A percentile compares a stretch with the other conserved stretches of the same genome.
phyloP scores from a whole-genome alignment of 2,329 filamentous ascomycete species.

The Sporothrix variecibatus region DNA sequence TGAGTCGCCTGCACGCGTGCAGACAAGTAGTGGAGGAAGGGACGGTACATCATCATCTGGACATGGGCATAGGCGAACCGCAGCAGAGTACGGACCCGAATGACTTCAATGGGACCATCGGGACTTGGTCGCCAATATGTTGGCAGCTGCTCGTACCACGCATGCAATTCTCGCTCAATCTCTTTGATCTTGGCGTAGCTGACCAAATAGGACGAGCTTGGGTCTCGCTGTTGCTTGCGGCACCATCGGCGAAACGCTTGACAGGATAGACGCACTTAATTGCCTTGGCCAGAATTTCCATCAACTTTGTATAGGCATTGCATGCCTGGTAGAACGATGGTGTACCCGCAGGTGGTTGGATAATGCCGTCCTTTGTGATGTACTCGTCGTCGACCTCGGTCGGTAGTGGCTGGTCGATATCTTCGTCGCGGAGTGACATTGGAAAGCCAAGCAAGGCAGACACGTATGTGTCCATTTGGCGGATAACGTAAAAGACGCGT shows the following conservation, averaged over 20 bases:
- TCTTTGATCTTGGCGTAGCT: slow-evolving; percentile 65
- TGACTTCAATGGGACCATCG: slow-evolving; percentile 71
- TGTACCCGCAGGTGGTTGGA: slow-evolving; percentile 56
- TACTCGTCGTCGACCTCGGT: slow-evolving; percentile 68
- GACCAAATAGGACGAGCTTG: slow-evolving; percentile 60
- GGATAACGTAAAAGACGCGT: slow-evolving; percentile 67
- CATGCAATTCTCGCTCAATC: slow-evolving; percentile 63
- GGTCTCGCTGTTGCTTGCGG: slow-evolving; percentile 45
- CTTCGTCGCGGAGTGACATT: slow-evolving; percentile 62
- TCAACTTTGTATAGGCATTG: slow-evolving; percentile 65
- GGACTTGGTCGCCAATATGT: slow-evolving; percentile 75
- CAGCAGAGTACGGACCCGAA: slow-evolving; percentile 77
- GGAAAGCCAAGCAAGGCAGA: slow-evolving; percentile 68
- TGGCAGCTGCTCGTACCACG: slow-evolving; percentile 69
- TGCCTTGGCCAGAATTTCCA: slow-evolving; percentile 65
- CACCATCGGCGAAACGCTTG: slow-evolving; percentile 55
- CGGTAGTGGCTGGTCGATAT: slow-evolving; percentile 67
- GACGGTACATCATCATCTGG: slow-evolving; percentile 79
- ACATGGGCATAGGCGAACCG: slow-evolving; percentile 81
- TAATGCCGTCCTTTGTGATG: slow-evolving; percentile 60
- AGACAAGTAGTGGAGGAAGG: slow-evolving; percentile 81
- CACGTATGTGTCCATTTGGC: slow-evolving; percentile 71
- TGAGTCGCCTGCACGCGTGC: slow-evolving; percentile 58
- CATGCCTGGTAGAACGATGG: slow-evolving; percentile 65
- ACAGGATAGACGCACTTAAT: slow-evolving; percentile 67